Base-by-base conservation (phyloP, 1,284 basidiomycete genomes). In the Butyriboletus appendiculatus region DNA sequence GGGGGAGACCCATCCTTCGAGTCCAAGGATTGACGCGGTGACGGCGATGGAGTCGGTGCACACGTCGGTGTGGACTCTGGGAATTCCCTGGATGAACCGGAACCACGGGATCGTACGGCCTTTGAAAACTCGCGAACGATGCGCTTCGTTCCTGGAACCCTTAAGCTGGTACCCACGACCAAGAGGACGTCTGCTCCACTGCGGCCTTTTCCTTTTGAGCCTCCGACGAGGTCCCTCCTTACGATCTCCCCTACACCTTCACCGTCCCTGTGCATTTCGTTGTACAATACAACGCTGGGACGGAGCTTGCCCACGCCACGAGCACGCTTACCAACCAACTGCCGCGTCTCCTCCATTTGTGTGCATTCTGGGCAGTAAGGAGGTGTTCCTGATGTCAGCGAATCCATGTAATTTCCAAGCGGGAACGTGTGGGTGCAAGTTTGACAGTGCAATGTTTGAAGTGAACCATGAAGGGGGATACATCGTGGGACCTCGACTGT, bases 51-150 rank as follows among this genome's bases (percentile, higher is more conserved):
- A 4, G 76, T 75, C 5, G 72, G 63, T 18, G 74, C 57, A 47
- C 64, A 58, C 45, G 48, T 57, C 2, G 53, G 51, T 3, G 66
- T 59, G 34, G 66, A 63, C 18, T 61, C 57, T 33, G 62, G 38
- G 8, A 58, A 50, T 26, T 67, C 69, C 55, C 63, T 63, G 12
- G 71, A 63, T 26, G 70, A 39, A 44, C 41, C 34, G 5, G 58
- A 50, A 4, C 73, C 73, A 35, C 84, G 76, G 11, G 79, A 76
- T 56, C 79, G 81, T 30, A 92, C 84, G 11, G 90, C 88, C 72
- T 92, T 94, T 30, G 92, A 81, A 71, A 97, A 92, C 71, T 97
- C 94, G 57, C 92, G 84, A 30, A 96, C 92, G 67, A 98, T 92
- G 59, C 92, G 80, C 73, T 96, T 97, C 46, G 95, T 96, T 11